Evolutionary conservation across 148 eudicot genomes (phyloP).

Genomic region (Dianthus caryophyllus): DNA sequence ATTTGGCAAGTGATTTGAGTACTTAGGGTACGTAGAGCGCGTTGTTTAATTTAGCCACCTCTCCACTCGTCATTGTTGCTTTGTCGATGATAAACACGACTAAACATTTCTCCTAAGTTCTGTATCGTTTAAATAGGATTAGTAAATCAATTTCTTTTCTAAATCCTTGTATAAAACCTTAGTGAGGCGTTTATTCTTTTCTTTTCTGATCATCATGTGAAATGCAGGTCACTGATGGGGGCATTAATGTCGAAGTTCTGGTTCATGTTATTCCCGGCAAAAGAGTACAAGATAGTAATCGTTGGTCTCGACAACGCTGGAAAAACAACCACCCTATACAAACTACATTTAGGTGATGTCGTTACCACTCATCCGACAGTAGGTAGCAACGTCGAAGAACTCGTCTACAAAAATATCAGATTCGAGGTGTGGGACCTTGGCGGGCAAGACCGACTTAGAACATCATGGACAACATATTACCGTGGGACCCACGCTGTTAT

Average conservation of each 20-base stretch:
- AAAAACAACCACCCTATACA: constrained; percentile 94
- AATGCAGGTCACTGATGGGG: constrained; percentile 52
- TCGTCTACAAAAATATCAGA: constrained; percentile 90
- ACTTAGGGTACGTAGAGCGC: background rate
- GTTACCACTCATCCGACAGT: constrained; percentile 98
- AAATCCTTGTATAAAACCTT: background rate
- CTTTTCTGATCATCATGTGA: constrained; percentile 1
- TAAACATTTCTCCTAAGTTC: background rate
- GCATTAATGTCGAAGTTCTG: constrained; percentile 80
- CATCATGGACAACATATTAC: constrained; percentile 96
- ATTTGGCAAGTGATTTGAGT: background rate
- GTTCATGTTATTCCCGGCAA: constrained; percentile 98
- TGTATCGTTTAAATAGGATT: too few relatives aligned
- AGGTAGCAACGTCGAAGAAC: constrained; percentile 97
- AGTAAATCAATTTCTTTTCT: too few relatives aligned
- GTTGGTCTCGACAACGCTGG: constrained; percentile 99
- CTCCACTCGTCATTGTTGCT: background rate
- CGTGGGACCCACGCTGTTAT: constrained; percentile 97
- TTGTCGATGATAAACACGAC: background rate
- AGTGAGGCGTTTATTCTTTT: background rate
- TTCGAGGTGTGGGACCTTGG: constrained; percentile 99
- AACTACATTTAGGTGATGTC: constrained; percentile 88
- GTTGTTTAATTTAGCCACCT: background rate
- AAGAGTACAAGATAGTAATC: constrained; percentile 91
- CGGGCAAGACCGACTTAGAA: constrained; percentile 90